These are phyloP conservation scores for Globisporangium cederbergense DNA, from an alignment of 352 stramenopile genomes.

Conservation along the genomic window DNA sequence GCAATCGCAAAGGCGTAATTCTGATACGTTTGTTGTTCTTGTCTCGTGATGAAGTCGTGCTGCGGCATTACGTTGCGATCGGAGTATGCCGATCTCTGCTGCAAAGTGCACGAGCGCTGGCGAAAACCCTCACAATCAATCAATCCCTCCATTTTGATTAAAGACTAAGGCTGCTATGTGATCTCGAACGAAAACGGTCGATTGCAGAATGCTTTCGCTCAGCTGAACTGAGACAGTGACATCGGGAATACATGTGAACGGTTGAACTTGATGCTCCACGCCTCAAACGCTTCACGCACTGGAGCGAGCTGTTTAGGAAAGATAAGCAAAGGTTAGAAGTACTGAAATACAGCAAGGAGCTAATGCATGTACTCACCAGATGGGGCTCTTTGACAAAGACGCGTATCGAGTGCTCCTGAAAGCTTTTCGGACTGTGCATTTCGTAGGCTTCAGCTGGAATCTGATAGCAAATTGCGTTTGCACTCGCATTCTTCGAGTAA, in stretches of 20 bases:
- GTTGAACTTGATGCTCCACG: constrained; percentile 52
- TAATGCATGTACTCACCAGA: constrained; percentile 33
- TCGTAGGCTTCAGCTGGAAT: constrained; percentile 53
- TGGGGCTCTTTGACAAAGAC: constrained; percentile 64
- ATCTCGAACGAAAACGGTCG: not conserved
- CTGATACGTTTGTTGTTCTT: not conserved
- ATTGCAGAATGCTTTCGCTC: not conserved
- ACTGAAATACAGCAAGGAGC: not conserved
- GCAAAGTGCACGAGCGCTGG: too few relatives aligned
- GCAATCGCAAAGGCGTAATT: constrained; percentile 40
- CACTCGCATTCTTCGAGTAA: constrained; percentile 65
- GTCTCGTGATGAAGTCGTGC: not conserved
- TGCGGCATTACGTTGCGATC: too few relatives aligned
- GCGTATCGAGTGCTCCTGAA: constrained; percentile 67
- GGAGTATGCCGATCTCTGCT: too few relatives aligned
- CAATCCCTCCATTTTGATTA: not conserved
- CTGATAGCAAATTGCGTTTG: constrained; percentile 43
- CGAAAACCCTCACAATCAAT: not conserved
- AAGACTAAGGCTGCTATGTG: not conserved
- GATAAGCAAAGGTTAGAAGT: constrained; percentile 5
- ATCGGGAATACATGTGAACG: constrained; percentile 39
- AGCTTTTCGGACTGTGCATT: constrained; percentile 62
- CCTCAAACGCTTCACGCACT: constrained; percentile 55
- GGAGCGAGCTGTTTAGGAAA: constrained; percentile 23
- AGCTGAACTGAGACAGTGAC: not conserved